Evolutionary conservation across 2,329 filamentous ascomycete genomes (phyloP), one percentile per base, ranked within the genome.

Genomic region (Penicillium sp.): DNA sequence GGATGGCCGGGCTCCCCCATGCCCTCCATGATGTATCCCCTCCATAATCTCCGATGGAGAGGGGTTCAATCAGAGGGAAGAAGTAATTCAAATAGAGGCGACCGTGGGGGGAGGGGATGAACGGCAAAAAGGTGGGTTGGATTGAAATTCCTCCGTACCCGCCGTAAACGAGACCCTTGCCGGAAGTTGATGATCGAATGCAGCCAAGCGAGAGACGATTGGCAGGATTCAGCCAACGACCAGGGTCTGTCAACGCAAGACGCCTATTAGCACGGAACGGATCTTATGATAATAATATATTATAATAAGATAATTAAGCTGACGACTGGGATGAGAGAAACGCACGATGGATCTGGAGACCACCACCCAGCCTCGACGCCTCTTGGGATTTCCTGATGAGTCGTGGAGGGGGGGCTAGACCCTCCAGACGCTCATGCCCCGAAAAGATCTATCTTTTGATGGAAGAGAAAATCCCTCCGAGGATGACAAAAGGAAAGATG

Each of bases 1-100:
- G 44, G 58, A 61, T 56, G 64, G 59, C 60, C 60, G 63, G 56
- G 58, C 56, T 58, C 62, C 64, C 58, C 65, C 66, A 63, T 64
- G 61, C 53, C 68, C 44, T 46, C 44, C 67, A 62, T 68, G 58
- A 50, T 61, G 58, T 53, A 64, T 64, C 56, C 64, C 64, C 56
- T 64, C 64, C 65, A 68, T 67, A 52, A 53, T 57, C 55, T 40
- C 39, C 34, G 46, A 54, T 38, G 43, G 38, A 43, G 49, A 51
- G 39, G 34, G 49, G 26, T 17, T 49, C 28, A 21, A 45, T 6
- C 35, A 44, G 50, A 53, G 26, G 31, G 24, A 39, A 33, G 10
- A 32, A n/a, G 29, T 24, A 24, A 37, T 39, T 33, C 40, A 44
- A 24, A 49, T 49, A 48, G 48, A 51, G 48, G 33, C 43, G 37